Base-by-base conservation (phyloP, 176 grass and related monocot species). In the Rhynchospora breviuscula region DNA sequence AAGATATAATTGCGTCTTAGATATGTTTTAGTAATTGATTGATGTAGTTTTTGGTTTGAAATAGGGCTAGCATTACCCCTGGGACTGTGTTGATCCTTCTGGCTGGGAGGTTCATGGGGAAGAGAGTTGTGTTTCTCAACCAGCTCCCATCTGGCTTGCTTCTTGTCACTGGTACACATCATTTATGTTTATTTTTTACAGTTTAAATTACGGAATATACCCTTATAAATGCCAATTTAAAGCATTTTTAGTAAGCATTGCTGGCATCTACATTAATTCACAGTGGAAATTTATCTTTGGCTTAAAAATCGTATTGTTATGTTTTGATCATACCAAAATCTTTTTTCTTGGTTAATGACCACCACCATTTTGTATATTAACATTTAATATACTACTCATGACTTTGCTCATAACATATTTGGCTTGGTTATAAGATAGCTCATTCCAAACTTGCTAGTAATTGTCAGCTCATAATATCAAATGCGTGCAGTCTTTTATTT, bases 41-140 rank as follows among this genome's bases (percentile, higher is more conserved):
- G 19, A 68, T 76, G 19, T 54, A 2, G 29, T 44, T 76, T 76
- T 7, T 54, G 47, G 60, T 49, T 78, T 59, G 48, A 26, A 35
- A 49, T 85, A 95, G 95, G 86, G 56, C 84, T 29, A 91, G 84
- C 79, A 91, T 98, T 76, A 90, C 91, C 7, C 95, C 92, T 2
- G 92, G 95, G 6, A 93, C 95, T 4, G 92, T 98, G 73, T 67
- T 98, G 82, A 98, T 98, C 83, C 70, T 98, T 29, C 85, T 98
- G 31, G 95, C 95, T 0, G 92, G 95, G n/a, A 93, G 92, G 82
- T 98, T 89, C 84, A 98, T 93, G 92, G 95, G 95, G 35, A 98
- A 98, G 89, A 88, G 95, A 75, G 95, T 95, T 26, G 87, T 98
- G 31, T 93, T 94, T 77, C 89, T 98, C 45, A 95, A 93, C 92